Conservation (phyloP, 805 yeast genomes). For the Nadsonia fulvescens region DNA sequence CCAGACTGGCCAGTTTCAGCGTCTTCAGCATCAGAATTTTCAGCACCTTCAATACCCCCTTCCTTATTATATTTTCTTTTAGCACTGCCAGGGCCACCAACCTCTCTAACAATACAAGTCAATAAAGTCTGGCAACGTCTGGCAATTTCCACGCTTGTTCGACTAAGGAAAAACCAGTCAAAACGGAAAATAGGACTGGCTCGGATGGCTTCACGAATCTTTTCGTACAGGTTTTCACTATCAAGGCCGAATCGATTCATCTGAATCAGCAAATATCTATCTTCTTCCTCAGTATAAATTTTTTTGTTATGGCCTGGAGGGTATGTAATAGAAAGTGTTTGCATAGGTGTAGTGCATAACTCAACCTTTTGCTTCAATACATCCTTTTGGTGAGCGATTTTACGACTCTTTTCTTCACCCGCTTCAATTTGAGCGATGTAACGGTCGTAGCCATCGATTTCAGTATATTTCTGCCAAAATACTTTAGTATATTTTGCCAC, state of each 20-base stretch:
- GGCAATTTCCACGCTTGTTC: constrained; percentile 60
- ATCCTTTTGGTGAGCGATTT: constrained; percentile 52
- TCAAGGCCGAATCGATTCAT: constrained; percentile 67
- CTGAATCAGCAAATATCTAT: constrained; percentile 64
- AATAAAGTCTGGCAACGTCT: constrained; percentile 71
- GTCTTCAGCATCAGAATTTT: too few species aligned
- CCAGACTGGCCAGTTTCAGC: too few species aligned
- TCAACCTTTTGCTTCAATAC: constrained; percentile 58
- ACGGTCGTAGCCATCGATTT: constrained; percentile 80
- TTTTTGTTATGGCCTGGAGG: constrained; percentile 60
- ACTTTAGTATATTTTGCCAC: constrained; percentile 56
- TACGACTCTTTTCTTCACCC: constrained; percentile 68
- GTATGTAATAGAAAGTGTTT: constrained; percentile 47
- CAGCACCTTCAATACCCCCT: too few species aligned
- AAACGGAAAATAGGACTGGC: constrained; percentile 60
- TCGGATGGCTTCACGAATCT: constrained; percentile 52
- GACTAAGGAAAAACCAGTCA: constrained; percentile 70
- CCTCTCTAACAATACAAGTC: constrained; percentile 57
- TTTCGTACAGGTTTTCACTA: constrained; percentile 55
- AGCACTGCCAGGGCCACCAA: constrained; percentile 22
- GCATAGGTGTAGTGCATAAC: constrained; percentile 53
- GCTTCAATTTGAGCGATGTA: constrained; percentile 64
- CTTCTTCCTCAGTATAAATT: constrained; percentile 74
- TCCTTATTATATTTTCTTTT: too few species aligned
- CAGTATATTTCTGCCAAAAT: constrained; percentile 63